Base-by-base conservation (phyloP, 2,329 filamentous ascomycete species). In the Colletotrichum liriopes region DNA sequence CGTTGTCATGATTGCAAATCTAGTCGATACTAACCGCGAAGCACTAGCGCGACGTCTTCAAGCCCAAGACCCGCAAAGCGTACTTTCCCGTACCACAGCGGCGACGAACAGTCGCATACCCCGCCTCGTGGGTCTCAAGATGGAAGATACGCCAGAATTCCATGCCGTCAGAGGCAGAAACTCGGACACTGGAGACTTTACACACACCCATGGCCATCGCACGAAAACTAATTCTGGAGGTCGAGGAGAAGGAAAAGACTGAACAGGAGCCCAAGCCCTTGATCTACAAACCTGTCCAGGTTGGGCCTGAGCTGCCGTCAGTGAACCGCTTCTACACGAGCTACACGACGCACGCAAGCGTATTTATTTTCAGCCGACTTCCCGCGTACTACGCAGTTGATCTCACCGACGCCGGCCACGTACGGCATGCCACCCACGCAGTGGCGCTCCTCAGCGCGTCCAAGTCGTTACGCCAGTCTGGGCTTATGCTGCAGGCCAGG, bases 361-460 rank as follows among this genome's bases (percentile, higher is more conserved):
- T 71, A 5, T 41, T 62, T 9, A 67, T 71, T 9, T 71, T 67
- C 62, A 67, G 60, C 29, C 47, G 29, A 2, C 47, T 71, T 0
- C 68, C 68, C 23, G 56, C 29, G 18, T 65, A 71, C 49, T 71
- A 71, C n/a, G 18, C 49, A 14, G 23, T 20, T 11, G 68, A 67
- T 32, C 23, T 62, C 3, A 56, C 63, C 1, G 63, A 62, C n/a
- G 63, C 68, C 14, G 56, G 56, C 26, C 68, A 71, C 9, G 65
- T 64, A 0, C 63, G 63, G 26, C 63, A 73, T 26, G 71, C 67
- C 37, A 71, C 68, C 7, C 61, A 73, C 49, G 71, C 71, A 0
- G 63, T 66, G 26, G 67, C 71, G 26, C 45, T 73, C 39, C 67
- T 67, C 7, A 71, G 58, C 26, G 67, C 62, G 7, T 45, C 71